Conservation (phyloP, 495 filamentous ascomycete species). For the Aspergillus conjunctus region DNA sequence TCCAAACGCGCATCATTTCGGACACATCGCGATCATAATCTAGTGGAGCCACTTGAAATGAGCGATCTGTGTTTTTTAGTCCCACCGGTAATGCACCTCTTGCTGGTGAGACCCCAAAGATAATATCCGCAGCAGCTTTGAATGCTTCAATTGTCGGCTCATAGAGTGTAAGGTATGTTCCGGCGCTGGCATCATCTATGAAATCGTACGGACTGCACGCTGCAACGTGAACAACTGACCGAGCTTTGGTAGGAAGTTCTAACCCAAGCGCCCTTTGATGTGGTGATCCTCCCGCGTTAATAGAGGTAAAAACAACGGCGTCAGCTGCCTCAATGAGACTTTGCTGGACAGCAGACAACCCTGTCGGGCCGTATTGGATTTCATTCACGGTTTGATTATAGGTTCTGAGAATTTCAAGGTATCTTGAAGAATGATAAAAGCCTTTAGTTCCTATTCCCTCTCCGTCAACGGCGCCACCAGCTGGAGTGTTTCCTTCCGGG, state of each 20-base stretch:
- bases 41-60: conserved; percentile 27
- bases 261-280: conserved; percentile 43
- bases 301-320: conserved; percentile 43
- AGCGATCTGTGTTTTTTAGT: conserved; percentile 14
- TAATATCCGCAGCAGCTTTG: conserved; percentile 40
- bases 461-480: conserved; percentile 50
- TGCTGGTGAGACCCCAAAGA: conserved; percentile 40
- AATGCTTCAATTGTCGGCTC: conserved; percentile 54
- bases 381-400: conserved; percentile 31
- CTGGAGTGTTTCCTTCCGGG: conserved; percentile 42
- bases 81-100: conserved; percentile 44
- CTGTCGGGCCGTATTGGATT: conserved; percentile 36
- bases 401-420: conserved; percentile 37
- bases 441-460: conserved; percentile 43
- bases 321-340: conserved; percentile 38
- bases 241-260: conserved; percentile 33
- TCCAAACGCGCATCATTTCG: conserved; percentile 39
- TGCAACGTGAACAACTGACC: conserved; percentile 43
- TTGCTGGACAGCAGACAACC: conserved; percentile 36
- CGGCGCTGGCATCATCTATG: conserved; percentile 39
- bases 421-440: conserved; percentile 35
- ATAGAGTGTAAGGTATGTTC: conserved; percentile 52
- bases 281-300: conserved; percentile 46
- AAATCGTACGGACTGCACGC: conserved; percentile 54
- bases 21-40: conserved; percentile 34